phyloP scores from a whole-genome alignment of 192 early-diverging fungal species.

The Thamnidium elegans region DNA sequence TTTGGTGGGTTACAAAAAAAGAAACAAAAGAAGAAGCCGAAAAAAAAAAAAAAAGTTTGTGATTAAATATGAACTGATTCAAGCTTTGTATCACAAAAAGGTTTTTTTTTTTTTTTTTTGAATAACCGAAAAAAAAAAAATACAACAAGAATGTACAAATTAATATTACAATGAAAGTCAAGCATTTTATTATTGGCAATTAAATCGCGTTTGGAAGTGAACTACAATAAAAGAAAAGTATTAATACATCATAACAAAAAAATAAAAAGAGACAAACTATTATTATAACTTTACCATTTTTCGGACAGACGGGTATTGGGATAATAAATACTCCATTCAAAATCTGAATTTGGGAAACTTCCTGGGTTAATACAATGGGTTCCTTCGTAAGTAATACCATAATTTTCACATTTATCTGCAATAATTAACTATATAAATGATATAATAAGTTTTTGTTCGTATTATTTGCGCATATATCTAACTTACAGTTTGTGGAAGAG shows the following conservation, averaged over 20 bases:
- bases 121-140: no score
- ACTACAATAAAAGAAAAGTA: neutral
- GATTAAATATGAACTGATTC: neutral
- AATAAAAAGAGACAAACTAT: no score
- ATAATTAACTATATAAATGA: conserved; percentile 67
- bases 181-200: neutral
- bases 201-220: neutral
- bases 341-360: conserved; percentile 49
- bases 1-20: neutral
- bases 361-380: conserved; percentile 80
- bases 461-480: neutral
- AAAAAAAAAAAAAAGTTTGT: neutral
- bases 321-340: conserved; percentile 73
- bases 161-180: no score
- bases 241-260: no score
- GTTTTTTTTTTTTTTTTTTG: no score
- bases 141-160: no score
- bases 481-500: conserved; percentile 78
- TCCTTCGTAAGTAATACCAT: conserved; percentile 69
- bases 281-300: conserved; percentile 42
- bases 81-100: no score
- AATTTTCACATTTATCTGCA: conserved; percentile 84
- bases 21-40: no score
- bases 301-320: conserved; percentile 55
- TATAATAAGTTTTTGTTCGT: neutral